Base-by-base conservation (phyloP, 805 yeast species). In the Saturnispora dispora region DNA sequence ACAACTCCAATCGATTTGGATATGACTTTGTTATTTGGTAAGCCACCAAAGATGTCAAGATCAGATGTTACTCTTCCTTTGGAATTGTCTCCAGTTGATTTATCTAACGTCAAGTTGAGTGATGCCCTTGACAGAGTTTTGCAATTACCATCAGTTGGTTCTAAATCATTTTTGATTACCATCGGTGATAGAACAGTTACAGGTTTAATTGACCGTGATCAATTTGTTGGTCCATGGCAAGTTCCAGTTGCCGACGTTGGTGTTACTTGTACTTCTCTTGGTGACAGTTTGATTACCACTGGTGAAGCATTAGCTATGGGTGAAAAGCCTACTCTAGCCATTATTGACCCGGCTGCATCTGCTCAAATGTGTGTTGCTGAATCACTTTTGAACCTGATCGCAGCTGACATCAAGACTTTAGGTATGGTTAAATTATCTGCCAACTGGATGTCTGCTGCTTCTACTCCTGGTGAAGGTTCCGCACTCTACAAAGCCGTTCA, bases 141-240 rank as follows among this genome's bases (percentile, higher is more conserved):
- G 59, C 87, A 81, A 59, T 75, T 93, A 58, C 99, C 99, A 28
- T 72, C 96, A 6, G 99, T 93, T 47, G 99, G 96, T 25, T 88
- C 97, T 41, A 93, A 93, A 72, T 83, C 85, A 48, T 93, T 93
- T 75, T 75, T 93, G 63, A 86, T 93, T 65, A 93, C 98, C n/a
- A 93, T 93, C 65, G 99, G 96, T 69, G 99, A 93, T 70, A 83
- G 99, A 71, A 78, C 95, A n/a, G 93, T 93, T 55, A 91, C 98
- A 28, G 99, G 99, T 51, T 77, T 93, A 60, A 84, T 93, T 55
- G 98, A 95, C 63, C 83, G 99, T 66, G 99, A 93, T 68, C 99
- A 93, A 73, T 83, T 90, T 83, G 98, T 93, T 54, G 99, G 99
- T 39, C 98, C 98, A 64, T 93, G 98, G 98, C 99, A 93, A 75